These are phyloP conservation scores for Diutina rugosa DNA, from an alignment of 1,139 yeast genomes.

Conservation along the genomic window DNA sequence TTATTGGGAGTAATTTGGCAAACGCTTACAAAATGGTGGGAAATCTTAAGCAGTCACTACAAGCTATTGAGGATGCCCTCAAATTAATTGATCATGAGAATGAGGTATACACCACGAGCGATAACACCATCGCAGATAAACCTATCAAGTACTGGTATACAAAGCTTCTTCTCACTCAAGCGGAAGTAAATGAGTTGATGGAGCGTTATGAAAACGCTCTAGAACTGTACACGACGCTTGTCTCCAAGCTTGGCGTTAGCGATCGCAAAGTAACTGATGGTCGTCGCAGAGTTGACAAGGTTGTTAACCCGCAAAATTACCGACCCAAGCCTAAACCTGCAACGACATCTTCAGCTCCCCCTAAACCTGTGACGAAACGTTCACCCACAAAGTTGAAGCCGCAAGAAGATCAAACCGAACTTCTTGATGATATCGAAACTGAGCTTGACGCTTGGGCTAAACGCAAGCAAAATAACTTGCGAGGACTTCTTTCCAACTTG, in stretches of 20 bases:
- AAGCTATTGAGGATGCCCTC: constrained; percentile 46
- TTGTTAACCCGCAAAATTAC: constrained; percentile 33
- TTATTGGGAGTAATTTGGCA: constrained; percentile 69
- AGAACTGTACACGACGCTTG: constrained; percentile 42
- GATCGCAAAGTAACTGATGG: constrained; percentile 65
- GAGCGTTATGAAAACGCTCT: constrained; percentile 62
- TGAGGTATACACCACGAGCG: constrained; percentile 8
- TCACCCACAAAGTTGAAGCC: neutral
- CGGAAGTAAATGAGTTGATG: constrained; percentile 71
- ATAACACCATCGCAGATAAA: constrained; percentile 32
- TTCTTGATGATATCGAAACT: constrained; percentile 3
- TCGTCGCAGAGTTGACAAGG: constrained; percentile 61
- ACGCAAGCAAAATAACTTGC: constrained; percentile 67
- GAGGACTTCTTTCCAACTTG: constrained; percentile 60
- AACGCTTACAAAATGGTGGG: constrained; percentile 63
- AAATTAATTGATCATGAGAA: constrained; percentile 32
- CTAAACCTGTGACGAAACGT: neutral
- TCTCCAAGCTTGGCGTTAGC: constrained; percentile 51
- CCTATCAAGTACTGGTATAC: constrained; percentile 58
- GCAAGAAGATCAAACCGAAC: constrained; percentile 3
- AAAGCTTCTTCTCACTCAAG: constrained; percentile 56
- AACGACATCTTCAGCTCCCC: neutral
- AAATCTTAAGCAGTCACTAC: constrained; percentile 50
- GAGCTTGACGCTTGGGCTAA: constrained; percentile 51
- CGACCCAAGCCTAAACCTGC: constrained; percentile 5